Conservation (phyloP, 2,329 filamentous ascomycete genomes). For the Corinectria fuckeliana region DNA sequence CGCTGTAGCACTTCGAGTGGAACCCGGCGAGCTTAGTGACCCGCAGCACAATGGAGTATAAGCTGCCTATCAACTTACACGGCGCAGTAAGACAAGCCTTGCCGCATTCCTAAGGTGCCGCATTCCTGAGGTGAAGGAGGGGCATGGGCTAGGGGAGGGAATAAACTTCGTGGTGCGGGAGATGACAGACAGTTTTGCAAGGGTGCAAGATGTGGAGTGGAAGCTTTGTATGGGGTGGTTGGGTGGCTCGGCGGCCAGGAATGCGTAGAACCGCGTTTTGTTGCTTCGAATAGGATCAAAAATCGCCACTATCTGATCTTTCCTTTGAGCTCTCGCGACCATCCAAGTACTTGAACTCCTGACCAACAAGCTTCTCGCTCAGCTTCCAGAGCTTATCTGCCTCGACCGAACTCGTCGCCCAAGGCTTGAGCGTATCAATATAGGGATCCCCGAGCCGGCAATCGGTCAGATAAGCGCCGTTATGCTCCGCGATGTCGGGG, state of each 20-base stretch:
- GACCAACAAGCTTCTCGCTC: constrained; percentile 53
- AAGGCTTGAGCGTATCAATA: constrained; percentile 38
- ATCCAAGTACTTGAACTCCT: constrained; percentile 45
- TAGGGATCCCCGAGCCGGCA: constrained; percentile 43
- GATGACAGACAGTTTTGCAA: neutral
- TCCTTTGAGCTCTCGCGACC: no score
- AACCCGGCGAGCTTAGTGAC: neutral
- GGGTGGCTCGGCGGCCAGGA: neutral
- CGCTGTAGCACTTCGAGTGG: neutral
- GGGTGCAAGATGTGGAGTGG: neutral
- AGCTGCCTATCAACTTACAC: constrained; percentile 12
- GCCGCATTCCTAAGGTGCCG: neutral
- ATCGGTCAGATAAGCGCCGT: constrained; percentile 42
- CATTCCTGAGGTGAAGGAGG: neutral
- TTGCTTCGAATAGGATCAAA: no score
- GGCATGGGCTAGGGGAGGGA: neutral
- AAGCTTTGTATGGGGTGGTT: neutral
- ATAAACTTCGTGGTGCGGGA: neutral
- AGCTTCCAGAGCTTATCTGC: constrained; percentile 54
- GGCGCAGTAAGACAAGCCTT: neutral
- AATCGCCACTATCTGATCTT: no score
- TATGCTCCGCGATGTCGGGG: constrained; percentile 42
- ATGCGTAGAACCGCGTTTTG: no score
- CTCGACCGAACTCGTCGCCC: constrained; percentile 42
- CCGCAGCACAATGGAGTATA: neutral